Evolutionary conservation across 805 yeast genomes (phyloP).

Genomic region (Kregervanrija fluxuum): DNA sequence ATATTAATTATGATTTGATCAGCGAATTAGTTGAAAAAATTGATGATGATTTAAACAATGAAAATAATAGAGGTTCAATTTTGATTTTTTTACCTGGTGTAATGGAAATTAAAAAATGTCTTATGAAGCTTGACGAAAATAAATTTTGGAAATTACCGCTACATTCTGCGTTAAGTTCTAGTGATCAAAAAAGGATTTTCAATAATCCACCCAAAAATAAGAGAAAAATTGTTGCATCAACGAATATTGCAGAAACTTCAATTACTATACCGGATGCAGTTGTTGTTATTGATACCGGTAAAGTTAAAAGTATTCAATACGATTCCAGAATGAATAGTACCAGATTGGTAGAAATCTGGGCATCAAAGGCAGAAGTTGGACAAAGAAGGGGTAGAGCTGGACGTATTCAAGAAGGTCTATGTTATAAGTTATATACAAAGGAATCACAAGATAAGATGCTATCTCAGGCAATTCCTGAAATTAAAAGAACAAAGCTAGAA

Average conservation of each 20-base stretch:
- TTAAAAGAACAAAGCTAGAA: slow-evolving; percentile 75
- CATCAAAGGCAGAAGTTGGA: slow-evolving; percentile 79
- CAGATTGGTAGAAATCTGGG: slow-evolving; percentile 72
- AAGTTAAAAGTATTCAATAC: slow-evolving; percentile 71
- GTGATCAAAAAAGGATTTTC: slow-evolving; percentile 77
- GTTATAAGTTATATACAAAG: slow-evolving; percentile 72
- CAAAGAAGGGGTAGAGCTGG: slow-evolving; percentile 99
- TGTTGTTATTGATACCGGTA: slow-evolving; percentile 82
- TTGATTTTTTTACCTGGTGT: slow-evolving; percentile 87
- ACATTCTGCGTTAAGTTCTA: slow-evolving; percentile 81
- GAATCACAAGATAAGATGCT: slow-evolving; percentile 54
- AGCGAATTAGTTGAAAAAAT: slow-evolving; percentile 46
- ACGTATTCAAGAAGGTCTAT: slow-evolving; percentile 76
- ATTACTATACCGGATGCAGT: slow-evolving; percentile 95
- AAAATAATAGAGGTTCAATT: slow-evolving; percentile 58
- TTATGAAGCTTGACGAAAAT: slow-evolving; percentile 29
- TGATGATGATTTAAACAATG: slow-evolving; percentile 38
- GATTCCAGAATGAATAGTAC: slow-evolving; percentile 65
- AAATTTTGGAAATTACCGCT: slow-evolving; percentile 55
- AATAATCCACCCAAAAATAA: slow-evolving; percentile 40
- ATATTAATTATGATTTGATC: slow-evolving; percentile 69
- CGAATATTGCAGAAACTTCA: slow-evolving; percentile 96
- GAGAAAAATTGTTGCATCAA: slow-evolving; percentile 79
- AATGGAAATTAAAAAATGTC: slow-evolving; percentile 70
- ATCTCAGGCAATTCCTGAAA: slow-evolving; percentile 81